These are phyloP conservation scores for Myxozyma sirexii DNA, from an alignment of 805 yeast genomes.

Conservation along the genomic window DNA sequence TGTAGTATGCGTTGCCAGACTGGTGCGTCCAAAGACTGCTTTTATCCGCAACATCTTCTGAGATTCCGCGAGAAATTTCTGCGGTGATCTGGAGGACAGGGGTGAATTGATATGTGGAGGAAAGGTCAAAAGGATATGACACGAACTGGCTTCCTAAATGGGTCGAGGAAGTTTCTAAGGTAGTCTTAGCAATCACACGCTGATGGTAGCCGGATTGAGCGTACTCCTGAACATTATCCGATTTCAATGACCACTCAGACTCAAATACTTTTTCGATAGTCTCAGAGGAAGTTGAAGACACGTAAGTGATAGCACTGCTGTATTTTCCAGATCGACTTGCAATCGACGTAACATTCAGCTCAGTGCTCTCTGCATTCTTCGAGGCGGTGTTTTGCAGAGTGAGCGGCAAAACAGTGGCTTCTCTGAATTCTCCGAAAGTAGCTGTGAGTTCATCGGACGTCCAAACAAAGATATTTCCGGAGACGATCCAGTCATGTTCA, in stretches of 20 bases:
- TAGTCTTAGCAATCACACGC: constrained; percentile 12
- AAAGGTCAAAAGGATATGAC: constrained; percentile 22
- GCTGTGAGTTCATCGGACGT: constrained; percentile 7
- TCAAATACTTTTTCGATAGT: neutral
- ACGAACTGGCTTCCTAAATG: constrained; percentile 12
- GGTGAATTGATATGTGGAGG: constrained; percentile 15
- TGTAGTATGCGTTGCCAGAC: constrained; percentile 27
- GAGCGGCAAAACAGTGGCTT: constrained; percentile 6
- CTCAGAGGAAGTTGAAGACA: neutral
- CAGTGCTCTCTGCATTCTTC: neutral
- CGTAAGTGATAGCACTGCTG: neutral
- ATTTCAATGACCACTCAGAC: neutral
- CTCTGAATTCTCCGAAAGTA: constrained; percentile 16
- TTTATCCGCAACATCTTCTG: neutral
- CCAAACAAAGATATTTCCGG: constrained; percentile 29
- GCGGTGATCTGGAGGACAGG: constrained; percentile 24
- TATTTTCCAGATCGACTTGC: constrained; percentile 14
- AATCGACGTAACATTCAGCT: constrained; percentile 20
- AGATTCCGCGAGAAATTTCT: constrained; percentile 18
- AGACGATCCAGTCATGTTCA: constrained; percentile 31
- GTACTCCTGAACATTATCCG: constrained; percentile 14
- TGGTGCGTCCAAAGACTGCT: constrained; percentile 27
- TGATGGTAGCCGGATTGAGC: constrained; percentile 18
- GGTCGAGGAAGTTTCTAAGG: neutral
- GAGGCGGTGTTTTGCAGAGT: neutral